Conservation (phyloP, 208 protist species). For the Trypanosoma platydactyli region DNA sequence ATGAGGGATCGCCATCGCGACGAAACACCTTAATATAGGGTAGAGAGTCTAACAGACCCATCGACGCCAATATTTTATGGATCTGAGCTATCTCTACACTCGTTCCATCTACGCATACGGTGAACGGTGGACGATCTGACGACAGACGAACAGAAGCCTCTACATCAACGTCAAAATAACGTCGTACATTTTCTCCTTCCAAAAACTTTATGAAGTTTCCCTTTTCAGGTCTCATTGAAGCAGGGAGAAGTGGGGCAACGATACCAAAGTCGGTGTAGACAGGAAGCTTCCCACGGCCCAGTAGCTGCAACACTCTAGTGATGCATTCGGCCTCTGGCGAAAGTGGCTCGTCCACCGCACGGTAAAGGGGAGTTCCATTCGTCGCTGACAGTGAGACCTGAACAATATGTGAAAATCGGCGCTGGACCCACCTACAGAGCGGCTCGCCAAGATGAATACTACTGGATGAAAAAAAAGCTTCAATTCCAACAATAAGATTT, state of each 20-base stretch:
- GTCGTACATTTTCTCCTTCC: slow-evolving; percentile 14
- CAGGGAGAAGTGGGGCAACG: slow-evolving; percentile 46
- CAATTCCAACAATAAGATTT: slow-evolving; percentile 22
- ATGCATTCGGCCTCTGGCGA: slow-evolving; percentile 22
- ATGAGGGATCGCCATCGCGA: slow-evolving; percentile 8
- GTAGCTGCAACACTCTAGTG: slow-evolving; percentile 37
- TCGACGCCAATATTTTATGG: slow-evolving; percentile 23
- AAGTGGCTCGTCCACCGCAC: slow-evolving; percentile 7
- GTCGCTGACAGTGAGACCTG: slow-evolving; percentile 62
- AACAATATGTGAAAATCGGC: slow-evolving; percentile 39
- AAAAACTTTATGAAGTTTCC: slow-evolving; percentile 30
- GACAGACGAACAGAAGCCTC: slow-evolving; percentile 42
- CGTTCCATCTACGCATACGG: slow-evolving; percentile 46
- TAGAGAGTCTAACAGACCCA: slow-evolving; percentile 16
- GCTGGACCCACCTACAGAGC: slow-evolving; percentile 40
- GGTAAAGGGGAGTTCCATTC: slow-evolving; percentile 46
- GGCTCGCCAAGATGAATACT: slow-evolving; percentile 25
- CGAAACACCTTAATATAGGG: slow-evolving; percentile 24
- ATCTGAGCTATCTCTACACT: slow-evolving; percentile 30
- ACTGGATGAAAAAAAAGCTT: slow-evolving; percentile 23
- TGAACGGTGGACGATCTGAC: neutral
- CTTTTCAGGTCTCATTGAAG: slow-evolving; percentile 19
- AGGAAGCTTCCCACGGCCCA: slow-evolving; percentile 56
- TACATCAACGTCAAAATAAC: slow-evolving; percentile 42
- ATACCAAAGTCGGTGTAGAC: slow-evolving; percentile 54